Evolutionary conservation across 2,329 filamentous ascomycete genomes (phyloP).

Genomic region (Diaporthe sp.): DNA sequence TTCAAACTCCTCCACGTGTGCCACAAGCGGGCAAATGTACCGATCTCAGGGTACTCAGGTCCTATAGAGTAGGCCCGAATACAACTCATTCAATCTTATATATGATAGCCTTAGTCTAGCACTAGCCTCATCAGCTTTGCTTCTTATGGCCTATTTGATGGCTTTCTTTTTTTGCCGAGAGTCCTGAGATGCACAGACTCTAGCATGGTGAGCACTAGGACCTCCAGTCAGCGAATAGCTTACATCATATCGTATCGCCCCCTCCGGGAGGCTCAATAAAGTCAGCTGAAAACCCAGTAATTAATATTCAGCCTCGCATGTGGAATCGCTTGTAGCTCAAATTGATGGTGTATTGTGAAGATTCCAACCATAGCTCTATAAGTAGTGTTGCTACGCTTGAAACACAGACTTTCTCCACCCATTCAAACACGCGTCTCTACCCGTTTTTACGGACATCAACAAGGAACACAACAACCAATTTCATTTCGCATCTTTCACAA

Average conservation of each 20-base stretch:
- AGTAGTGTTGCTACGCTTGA: not conserved
- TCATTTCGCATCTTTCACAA: not conserved
- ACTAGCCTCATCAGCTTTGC: not conserved
- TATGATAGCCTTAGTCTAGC: not conserved
- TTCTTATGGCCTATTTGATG: not conserved
- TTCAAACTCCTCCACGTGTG: not conserved
- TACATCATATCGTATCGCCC: not conserved
- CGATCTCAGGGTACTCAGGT: not conserved
- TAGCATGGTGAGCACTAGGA: not conserved
- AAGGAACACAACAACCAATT: not conserved
- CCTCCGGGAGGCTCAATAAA: not conserved
- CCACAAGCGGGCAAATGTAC: not conserved
- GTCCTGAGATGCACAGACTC: not conserved
- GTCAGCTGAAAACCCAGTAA: not conserved
- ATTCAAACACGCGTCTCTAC: not conserved
- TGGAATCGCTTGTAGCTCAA: not conserved
- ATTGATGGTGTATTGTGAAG: not conserved
- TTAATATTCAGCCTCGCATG: not conserved
- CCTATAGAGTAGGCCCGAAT: not conserved
- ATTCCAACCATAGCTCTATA: not conserved
- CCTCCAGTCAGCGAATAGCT: not conserved
- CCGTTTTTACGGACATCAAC: not conserved
- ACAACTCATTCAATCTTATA: not conserved
- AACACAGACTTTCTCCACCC: not conserved
- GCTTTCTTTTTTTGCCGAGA: not conserved